phyloP scores from a whole-genome alignment of 345 rosid genomes.

The Melaleuca quinquenervia region DNA sequence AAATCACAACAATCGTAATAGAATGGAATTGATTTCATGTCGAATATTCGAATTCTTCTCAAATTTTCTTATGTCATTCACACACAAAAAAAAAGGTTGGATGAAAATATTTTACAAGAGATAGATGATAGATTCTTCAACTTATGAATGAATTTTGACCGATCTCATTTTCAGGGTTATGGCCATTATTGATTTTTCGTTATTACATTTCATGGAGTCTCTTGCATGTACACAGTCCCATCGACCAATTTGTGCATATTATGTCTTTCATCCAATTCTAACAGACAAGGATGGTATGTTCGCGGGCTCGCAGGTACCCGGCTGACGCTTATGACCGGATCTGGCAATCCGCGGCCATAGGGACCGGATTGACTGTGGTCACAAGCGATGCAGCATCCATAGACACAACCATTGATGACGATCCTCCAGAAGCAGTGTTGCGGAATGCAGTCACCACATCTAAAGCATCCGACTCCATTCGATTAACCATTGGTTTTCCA shows the following conservation, averaged over 20 bases:
- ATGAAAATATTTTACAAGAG: too few species aligned
- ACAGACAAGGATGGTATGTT: background rate
- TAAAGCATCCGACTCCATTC: background rate
- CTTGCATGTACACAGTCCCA: background rate
- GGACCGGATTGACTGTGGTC: background rate
- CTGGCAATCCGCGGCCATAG: constrained; percentile 17
- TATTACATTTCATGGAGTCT: background rate
- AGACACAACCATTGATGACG: constrained; percentile 2
- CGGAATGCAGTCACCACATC: constrained; percentile 20
- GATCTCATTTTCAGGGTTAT: background rate
- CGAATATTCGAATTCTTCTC: background rate
- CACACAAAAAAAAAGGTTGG: too few species aligned
- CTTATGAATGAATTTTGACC: background rate
- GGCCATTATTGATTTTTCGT: background rate
- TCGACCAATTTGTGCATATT: background rate
- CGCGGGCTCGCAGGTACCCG: background rate
- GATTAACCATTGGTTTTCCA: constrained; percentile 7
- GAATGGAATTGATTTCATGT: background rate
- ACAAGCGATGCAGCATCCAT: background rate
- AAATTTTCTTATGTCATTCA: background rate
- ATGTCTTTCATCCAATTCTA: background rate
- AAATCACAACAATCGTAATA: background rate
- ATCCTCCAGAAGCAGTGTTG: constrained; percentile 20
- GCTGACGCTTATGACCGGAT: constrained; percentile 25
- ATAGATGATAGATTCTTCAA: background rate